Conservation (phyloP, 805 yeast genomes). For the Clavispora carvajalis region DNA sequence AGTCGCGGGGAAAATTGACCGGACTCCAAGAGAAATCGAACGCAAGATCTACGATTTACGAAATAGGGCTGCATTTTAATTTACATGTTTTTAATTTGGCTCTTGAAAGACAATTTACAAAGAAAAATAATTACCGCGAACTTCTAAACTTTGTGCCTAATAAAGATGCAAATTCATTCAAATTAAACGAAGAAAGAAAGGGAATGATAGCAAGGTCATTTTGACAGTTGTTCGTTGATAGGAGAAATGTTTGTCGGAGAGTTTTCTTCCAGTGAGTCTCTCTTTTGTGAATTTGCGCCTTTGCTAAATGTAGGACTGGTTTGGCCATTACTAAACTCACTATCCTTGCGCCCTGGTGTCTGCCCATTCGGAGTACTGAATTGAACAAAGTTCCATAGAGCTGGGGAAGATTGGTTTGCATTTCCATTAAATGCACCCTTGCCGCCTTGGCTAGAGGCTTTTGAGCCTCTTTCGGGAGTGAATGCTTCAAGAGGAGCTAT, state of each 20-base stretch:
- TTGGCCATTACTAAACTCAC: constrained; percentile 34
- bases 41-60: constrained; percentile 49
- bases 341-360: constrained; percentile 35
- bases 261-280: not conserved
- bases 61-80: constrained; percentile 34
- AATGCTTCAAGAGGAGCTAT: constrained; percentile 38
- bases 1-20: constrained; percentile 40
- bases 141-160: not conserved
- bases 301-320: constrained; percentile 38
- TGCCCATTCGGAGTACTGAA: constrained; percentile 48
- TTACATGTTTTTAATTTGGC: not conserved
- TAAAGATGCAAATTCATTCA: not conserved
- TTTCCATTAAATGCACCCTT: constrained; percentile 23
- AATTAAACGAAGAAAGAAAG: not conserved
- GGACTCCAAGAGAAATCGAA: constrained; percentile 45
- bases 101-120: not conserved
- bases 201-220: not conserved
- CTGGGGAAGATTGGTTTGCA: constrained; percentile 70
- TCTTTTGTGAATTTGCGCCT: constrained; percentile 5
- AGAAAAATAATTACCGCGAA: not conserved
- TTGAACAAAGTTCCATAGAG: constrained; percentile 89
- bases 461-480: constrained; percentile 41
- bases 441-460: constrained; percentile 15
- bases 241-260: not conserved
- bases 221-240: not conserved